Base-by-base conservation (phyloP, 495 filamentous ascomycete species). In the Lepraria neglecta region DNA sequence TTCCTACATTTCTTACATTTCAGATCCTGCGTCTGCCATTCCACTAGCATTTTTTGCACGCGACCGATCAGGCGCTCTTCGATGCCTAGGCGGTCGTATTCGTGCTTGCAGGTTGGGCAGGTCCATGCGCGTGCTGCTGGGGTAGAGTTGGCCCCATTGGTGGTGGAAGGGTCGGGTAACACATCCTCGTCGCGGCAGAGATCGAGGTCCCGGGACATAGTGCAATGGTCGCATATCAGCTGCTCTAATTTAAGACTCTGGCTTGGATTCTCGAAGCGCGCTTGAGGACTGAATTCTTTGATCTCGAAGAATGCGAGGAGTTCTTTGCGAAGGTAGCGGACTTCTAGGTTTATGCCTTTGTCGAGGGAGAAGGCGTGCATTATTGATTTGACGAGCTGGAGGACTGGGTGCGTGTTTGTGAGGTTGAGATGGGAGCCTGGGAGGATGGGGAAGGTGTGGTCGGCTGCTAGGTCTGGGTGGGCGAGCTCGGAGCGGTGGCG, bases 141-240 rank as follows among this genome's bases (percentile, higher is more conserved):
- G 9, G 71, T 68, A 27, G 75, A 75, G 3, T 27, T 65, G 62
- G 64, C 24, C 17, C 19, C 27, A 7, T 71, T 67, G 27, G 75
- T 75, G 3, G 59, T 70, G 59, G 70, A 57, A 7, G 76, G 58
- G 11, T 82, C 80, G 0, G 87, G 84, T 44, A 95, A 77, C 5
- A 96, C 71, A 58, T 90, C 86, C 67, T 90, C 89, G 66, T 97
- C 92, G n/a, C 94, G 87, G 71, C 94, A 98, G 17, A 98, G 80
- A 68, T 98, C 95, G 45, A 97, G 78, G 69, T 97, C 92, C 21
- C 91, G 85, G 17, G 88, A 81, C 74, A 92, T 79, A 61, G 90
- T 94, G 74, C 95, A 97, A 65, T 87, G 86, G 48, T 87, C 83
- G 73, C 95, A 97, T 59, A 88, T 85, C 48, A 96, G 76, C 69